Percentiles rank a stretch among this genome's conserved stretches.
Conservation (phyloP, 148 eudicot genomes). For the Pharnaceum exiguum region DNA sequence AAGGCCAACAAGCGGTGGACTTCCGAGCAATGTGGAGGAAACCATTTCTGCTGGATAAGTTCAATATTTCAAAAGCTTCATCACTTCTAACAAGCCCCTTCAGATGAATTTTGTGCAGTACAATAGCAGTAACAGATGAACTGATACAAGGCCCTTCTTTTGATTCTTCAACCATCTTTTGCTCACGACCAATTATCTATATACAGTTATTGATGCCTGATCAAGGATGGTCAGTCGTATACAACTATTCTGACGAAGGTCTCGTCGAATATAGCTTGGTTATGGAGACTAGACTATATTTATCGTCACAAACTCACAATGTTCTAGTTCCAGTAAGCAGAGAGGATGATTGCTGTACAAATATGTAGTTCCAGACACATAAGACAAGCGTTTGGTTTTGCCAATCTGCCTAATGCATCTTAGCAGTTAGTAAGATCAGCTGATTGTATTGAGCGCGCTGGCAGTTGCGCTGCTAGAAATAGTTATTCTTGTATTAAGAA, state of each 20-base stretch:
- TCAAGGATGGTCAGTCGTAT: no score
- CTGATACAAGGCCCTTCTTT: neutral
- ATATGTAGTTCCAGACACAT: neutral
- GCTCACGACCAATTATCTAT: no score
- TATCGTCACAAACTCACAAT: neutral
- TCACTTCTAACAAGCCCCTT: neutral
- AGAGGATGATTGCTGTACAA: slow-evolving; percentile 8
- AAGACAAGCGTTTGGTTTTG: neutral
- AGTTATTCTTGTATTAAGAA: no score
- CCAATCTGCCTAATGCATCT: neutral
- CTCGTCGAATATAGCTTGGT: neutral
- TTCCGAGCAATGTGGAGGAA: slow-evolving; percentile 37
- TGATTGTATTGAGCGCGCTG: no score
- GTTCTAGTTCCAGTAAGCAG: neutral
- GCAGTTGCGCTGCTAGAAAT: no score
- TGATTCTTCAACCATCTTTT: slow-evolving; percentile 1
- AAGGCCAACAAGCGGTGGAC: slow-evolving; percentile 89
- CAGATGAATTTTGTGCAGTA: neutral
- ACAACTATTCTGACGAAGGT: neutral
- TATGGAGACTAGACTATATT: neutral
- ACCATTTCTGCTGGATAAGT: slow-evolving; percentile 24
- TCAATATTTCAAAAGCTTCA: no score
- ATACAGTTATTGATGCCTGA: no score
- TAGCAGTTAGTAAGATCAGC: neutral
- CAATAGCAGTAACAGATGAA: neutral